Evolutionary conservation across 805 yeast genomes (phyloP).

Genomic region (Candida insectorum): DNA sequence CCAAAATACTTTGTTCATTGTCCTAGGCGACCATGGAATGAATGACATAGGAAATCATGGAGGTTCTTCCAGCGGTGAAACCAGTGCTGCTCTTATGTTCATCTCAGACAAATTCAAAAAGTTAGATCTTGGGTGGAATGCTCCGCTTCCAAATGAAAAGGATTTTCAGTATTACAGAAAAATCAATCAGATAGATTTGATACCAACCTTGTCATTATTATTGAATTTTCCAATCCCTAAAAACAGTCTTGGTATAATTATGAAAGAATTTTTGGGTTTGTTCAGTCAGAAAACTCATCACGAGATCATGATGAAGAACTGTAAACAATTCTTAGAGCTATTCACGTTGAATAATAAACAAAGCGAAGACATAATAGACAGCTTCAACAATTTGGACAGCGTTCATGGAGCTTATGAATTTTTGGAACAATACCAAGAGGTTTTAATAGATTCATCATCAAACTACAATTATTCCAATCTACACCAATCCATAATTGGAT

Average conservation of each 20-base stretch:
- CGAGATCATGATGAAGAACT: conserved; percentile 49
- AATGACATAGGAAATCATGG: conserved; percentile 95
- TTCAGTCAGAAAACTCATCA: conserved; percentile 39
- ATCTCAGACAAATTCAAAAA: conserved; percentile 57
- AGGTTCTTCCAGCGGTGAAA: conserved; percentile 89
- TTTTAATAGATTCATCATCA: conserved; percentile 60
- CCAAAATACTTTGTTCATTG: conserved; percentile 57
- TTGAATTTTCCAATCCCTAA: conserved; percentile 66
- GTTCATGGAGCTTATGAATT: conserved; percentile 19
- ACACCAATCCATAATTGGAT: conserved; percentile 23
- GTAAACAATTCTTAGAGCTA: conserved; percentile 51
- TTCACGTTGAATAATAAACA: conserved; percentile 24
- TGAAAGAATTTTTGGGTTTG: conserved; percentile 53
- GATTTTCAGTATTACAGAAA: conserved; percentile 51
- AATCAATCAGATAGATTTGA: conserved; percentile 68
- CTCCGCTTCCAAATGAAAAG: conserved; percentile 37
- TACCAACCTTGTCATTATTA: conserved; percentile 63
- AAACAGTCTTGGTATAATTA: conserved; percentile 70
- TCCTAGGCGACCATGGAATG: conserved; percentile 96
- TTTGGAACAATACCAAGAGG: conserved; percentile 46
- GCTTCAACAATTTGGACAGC: not conserved
- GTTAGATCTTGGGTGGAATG: conserved; percentile 16
- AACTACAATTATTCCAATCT: conserved; percentile 63
- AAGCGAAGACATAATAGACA: conserved; percentile 11
- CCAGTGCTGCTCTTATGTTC: conserved; percentile 76